Base-by-base conservation (phyloP, 768 basidiomycete genomes). In the Pisolithus microcarpus region DNA sequence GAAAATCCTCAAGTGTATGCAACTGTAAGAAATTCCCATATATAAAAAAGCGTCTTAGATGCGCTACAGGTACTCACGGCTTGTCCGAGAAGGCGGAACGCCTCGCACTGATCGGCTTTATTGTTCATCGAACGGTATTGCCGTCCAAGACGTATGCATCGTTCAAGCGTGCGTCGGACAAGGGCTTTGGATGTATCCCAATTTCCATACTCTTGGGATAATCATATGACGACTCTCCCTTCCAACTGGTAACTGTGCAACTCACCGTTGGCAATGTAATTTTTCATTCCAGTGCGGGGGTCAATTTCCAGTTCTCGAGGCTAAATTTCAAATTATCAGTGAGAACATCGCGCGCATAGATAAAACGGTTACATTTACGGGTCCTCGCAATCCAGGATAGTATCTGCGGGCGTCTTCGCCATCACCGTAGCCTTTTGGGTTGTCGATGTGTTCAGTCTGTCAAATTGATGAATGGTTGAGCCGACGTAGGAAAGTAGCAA, bases 121-220 rank as follows among this genome's bases (percentile, higher is more conserved):
- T 74, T 68, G 4, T 81, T 76, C 16, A 72, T 67, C 30, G 77
- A 56, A 52, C 83, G 76, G 55, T 86, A 72, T 59, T 75, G 73
- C 3, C 93, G 69, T 1, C 91, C 93, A 11, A 81, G 65, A 30
- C 87, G 81, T 54, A 97, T 91, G 68, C 92, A 95, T 30, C 75
- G 70, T 58, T 86, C 78, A 23, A 96, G 72, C 0, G 79, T 80
- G 19, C 87, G 78, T 23, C 91, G 76, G 26, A 91, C 81, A 16
- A 87, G 79, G 2, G 79, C 84, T 59, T 83, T 85, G 2, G 87
- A 92, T 0, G 93, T 95, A 56, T 91, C 90, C 93, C 93, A 97
- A n/a, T 62, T 52, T 5, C 87, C 85, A 19, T 75, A 66, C 55
- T 88, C 86, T 82, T 55, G 24, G 8, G 36, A 1, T 15, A 7